A percentile compares a stretch with the other conserved stretches of the same genome.
phyloP scores from a whole-genome alignment of 1,139 yeast genomes.

The Candida sp. region DNA sequence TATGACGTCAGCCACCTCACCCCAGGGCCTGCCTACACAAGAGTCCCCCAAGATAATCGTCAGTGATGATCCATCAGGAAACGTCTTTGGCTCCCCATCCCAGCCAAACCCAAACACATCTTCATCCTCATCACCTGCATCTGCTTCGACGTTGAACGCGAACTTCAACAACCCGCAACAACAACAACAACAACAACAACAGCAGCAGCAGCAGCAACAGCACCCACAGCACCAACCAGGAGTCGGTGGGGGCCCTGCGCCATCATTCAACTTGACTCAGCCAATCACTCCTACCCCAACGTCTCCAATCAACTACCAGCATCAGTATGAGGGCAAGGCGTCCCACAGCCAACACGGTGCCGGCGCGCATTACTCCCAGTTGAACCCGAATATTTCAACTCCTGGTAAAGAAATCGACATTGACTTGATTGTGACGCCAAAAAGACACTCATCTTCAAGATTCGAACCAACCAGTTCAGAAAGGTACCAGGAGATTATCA shows the following conservation, averaged over 20 bases:
- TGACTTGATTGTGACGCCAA: conserved; percentile 66
- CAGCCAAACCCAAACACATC: conserved; percentile 10
- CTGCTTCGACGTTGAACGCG: conserved; percentile 13
- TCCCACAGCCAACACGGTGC: conserved; percentile 31
- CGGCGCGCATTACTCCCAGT: conserved; percentile 33
- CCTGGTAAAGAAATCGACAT: conserved; percentile 52
- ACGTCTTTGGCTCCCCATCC: conserved; percentile 13
- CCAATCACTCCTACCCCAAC: conserved; percentile 39
- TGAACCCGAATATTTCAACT: conserved; percentile 46
- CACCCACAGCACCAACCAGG: not conserved
- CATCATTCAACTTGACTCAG: conserved; percentile 16
- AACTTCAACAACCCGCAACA: conserved; percentile 9
- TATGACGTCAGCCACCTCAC: conserved; percentile 16
- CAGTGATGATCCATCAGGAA: conserved; percentile 17
- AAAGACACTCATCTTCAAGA: conserved; percentile 92
- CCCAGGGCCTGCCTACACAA: conserved; percentile 19
- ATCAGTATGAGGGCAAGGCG: conserved; percentile 17
- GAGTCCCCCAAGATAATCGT: conserved; percentile 35
- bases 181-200: conserved; percentile 10
- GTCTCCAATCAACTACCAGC: conserved; percentile 22
- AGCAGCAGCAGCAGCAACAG: not conserved
- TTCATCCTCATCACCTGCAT: conserved; percentile 17
- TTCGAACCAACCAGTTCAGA: conserved; percentile 81
- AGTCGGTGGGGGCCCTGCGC: conserved; percentile 14
- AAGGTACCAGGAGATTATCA: conserved; percentile 68